Base-by-base conservation (phyloP, 768 basidiomycete species). In the Pulveroboletus sp. region DNA sequence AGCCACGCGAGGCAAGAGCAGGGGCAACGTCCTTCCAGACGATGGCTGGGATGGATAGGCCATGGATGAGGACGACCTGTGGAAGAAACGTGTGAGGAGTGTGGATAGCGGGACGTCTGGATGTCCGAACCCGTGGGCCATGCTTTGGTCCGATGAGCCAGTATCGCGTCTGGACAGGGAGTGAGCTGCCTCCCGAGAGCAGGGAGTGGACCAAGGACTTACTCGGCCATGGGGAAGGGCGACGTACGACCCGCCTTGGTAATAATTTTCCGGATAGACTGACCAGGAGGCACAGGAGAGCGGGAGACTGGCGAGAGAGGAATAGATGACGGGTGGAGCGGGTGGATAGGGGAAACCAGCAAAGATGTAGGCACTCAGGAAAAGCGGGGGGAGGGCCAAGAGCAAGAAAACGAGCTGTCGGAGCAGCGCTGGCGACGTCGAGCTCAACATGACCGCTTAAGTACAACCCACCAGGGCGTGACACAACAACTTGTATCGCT, bases 11-110 rank as follows among this genome's bases (percentile, higher is more conserved):
- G 15, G 79, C 82, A 2, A 89, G 75, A 40, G 69, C 69, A 5
- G 85, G 84, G 1, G 83, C 84, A 21, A 92, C 75, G 38, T 89
- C 82, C 60, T 79, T 83, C 86, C 85, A 90, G 46, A 89, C 76
- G 41, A 89, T 79, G 30, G 86, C 73, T 6, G 89, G 87, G 31
- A 89, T 79, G 14, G 84, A 86, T 14, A 90, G 75, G 11, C 89
- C 89, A 55, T 89, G 84, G 8, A 92, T 83, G 31, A 90, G 73
- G 9, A 88, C 80, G 18, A 91, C 72, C 88, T 91, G 45, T 10
- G 31, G 18, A 37, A 47, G 21, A 17, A 24, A 28, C 39, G 4
- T 26, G 43, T 52, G 43, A 53, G 51, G 47, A 47, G 46, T 31
- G 6, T 24, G 46, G 1, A 17, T 4, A 14, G 52, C 21, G 38